phyloP scores from a whole-genome alignment of 768 basidiomycete genomes.

The Hygrocybe punicea region DNA sequence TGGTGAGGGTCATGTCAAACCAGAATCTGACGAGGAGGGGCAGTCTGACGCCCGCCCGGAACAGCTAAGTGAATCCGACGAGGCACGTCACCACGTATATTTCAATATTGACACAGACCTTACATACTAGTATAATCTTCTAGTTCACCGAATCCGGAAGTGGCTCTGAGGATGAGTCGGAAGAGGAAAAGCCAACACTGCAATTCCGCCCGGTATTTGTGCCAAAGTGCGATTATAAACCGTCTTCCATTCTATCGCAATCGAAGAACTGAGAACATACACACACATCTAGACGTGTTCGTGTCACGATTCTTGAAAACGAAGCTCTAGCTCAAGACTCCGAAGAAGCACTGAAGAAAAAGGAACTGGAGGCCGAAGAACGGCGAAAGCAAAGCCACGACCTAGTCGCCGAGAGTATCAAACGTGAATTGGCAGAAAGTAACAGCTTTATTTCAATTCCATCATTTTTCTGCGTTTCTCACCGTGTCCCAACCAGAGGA shows the following conservation, averaged over 20 bases:
- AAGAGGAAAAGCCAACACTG: slow-evolving; percentile 70
- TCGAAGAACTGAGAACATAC: slow-evolving; percentile 7
- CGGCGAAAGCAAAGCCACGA: slow-evolving; percentile 86
- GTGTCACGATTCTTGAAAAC: slow-evolving; percentile 66
- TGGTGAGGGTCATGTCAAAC: slow-evolving; percentile 49
- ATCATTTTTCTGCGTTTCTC: neutral
- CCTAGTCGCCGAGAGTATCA: slow-evolving; percentile 91
- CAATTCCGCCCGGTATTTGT: slow-evolving; percentile 92
- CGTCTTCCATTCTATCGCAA: neutral
- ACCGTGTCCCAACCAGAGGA: slow-evolving; percentile 58
- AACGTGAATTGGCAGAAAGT: slow-evolving; percentile 90
- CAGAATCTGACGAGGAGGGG: slow-evolving; percentile 39
- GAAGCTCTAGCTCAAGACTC: slow-evolving; percentile 67
- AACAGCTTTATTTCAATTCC: slow-evolving; percentile 26
- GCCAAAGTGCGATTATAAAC: slow-evolving; percentile 65
- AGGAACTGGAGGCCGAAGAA: slow-evolving; percentile 75
- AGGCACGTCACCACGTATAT: slow-evolving; percentile 32
- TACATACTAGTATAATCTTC: neutral
- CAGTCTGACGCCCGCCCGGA: slow-evolving; percentile 14
- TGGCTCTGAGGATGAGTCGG: slow-evolving; percentile 70
- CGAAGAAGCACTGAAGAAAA: slow-evolving; percentile 67
- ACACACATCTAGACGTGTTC: slow-evolving; percentile 68
- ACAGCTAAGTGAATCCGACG: slow-evolving; percentile 27
- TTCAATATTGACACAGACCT: neutral
- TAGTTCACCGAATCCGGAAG: slow-evolving; percentile 86